Percentiles rank a stretch among this genome's conserved stretches.
phyloP scores from a whole-genome alignment of 805 yeast species.

The Brettanomyces naardenensis region DNA sequence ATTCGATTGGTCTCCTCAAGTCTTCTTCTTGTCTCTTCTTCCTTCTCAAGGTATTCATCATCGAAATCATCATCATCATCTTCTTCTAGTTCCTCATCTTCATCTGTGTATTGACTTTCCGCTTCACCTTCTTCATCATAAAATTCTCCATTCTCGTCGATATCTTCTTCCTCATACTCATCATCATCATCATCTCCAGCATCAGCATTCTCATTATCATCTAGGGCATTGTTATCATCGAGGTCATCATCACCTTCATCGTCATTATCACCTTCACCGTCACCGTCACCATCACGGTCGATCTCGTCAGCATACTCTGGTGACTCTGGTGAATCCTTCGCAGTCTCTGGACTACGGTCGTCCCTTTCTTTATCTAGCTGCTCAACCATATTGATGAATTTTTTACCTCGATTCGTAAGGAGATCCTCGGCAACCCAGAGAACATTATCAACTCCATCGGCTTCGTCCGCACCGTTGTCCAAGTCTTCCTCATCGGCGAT shows the following conservation, averaged over 20 bases:
- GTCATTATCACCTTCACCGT: constrained; percentile 14
- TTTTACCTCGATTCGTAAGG: constrained; percentile 67
- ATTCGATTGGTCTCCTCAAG: constrained; percentile 73
- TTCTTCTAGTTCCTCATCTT: constrained; percentile 7
- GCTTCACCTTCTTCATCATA: constrained; percentile 7
- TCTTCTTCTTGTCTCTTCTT: constrained; percentile 51
- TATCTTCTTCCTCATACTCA: constrained; percentile 16
- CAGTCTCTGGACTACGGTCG: too few relatives aligned
- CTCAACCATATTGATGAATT: constrained; percentile 75
- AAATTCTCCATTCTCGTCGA: constrained; percentile 6
- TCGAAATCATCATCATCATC: constrained; percentile 15
- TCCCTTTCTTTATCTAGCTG: constrained; percentile 40
- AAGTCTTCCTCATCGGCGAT: constrained; percentile 3
- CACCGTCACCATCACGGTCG: constrained; percentile 14
- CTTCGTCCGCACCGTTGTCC: constrained; percentile 2
- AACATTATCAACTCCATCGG: constrained; percentile 6
- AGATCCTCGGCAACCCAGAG: constrained; percentile 68
- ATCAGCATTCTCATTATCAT: constrained; percentile 15
- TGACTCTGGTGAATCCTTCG: too few relatives aligned
- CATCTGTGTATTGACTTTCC: constrained; percentile 8
- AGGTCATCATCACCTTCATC: constrained; percentile 18
- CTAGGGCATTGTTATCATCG: constrained; percentile 8
- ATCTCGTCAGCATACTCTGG: too few relatives aligned
- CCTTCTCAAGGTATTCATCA: constrained; percentile 26
- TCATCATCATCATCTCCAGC: constrained; percentile 15